These are phyloP conservation scores for Gloeostereum incarnatum DNA, from an alignment of 768 basidiomycete species.

Conservation along the genomic window DNA sequence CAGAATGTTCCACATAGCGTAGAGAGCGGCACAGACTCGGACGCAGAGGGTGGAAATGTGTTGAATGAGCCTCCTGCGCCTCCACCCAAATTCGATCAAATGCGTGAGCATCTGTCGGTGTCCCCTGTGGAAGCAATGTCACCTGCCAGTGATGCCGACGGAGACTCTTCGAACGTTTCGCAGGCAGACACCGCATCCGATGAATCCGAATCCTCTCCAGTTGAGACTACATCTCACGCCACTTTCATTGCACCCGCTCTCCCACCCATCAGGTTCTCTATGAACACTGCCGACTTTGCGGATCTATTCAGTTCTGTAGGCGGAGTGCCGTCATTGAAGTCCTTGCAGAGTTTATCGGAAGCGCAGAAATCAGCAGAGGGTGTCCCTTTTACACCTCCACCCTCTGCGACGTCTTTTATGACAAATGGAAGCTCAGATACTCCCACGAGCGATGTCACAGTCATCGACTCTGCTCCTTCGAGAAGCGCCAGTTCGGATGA, in stretches of 20 bases:
- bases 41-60: conserved; percentile 32
- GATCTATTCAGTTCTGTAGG: conserved; percentile 57
- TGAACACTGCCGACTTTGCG: conserved; percentile 76
- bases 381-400: conserved; percentile 22
- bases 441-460: conserved; percentile 16
- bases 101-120: conserved; percentile 12
- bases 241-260: conserved; percentile 84
- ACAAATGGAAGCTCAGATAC: conserved; percentile 14
- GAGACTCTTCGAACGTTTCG: conserved; percentile 7
- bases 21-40: conserved; percentile 70
- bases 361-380: conserved; percentile 16
- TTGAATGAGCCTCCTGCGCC: conserved; percentile 24
- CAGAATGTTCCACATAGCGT: conserved; percentile 66
- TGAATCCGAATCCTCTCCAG: conserved; percentile 46
- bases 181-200: conserved; percentile 35
- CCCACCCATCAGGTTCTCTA: conserved; percentile 86
- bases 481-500: no score
- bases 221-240: conserved; percentile 57
- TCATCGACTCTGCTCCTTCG: conserved; percentile 10
- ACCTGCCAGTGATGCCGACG: not conserved
- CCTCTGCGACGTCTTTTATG: conserved; percentile 19
- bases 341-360: conserved; percentile 37
- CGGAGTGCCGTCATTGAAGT: conserved; percentile 35
- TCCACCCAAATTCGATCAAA: conserved; percentile 32
- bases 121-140: conserved; percentile 9